A percentile compares a stretch with the other conserved stretches of the same genome.
These are phyloP conservation scores for Calocybe gangraenosa DNA, from an alignment of 768 basidiomycete species.

Conservation along the genomic window DNA sequence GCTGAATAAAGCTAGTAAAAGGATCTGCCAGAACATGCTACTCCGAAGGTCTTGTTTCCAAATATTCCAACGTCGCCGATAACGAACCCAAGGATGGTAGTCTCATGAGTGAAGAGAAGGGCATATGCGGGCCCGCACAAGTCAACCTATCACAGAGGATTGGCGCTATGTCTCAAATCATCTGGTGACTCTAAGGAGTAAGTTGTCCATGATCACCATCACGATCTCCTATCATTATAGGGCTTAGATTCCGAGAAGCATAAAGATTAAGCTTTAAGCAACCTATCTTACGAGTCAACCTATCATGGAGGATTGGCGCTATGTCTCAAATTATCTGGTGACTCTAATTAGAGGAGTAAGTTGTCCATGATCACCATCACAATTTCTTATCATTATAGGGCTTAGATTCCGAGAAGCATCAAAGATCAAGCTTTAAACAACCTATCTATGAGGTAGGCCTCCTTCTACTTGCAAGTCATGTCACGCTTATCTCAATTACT, in stretches of 20 bases:
- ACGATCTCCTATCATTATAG: slow-evolving; percentile 5
- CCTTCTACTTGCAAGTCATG: slow-evolving; percentile 5
- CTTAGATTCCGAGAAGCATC: slow-evolving; percentile 80
- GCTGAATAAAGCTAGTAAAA: slow-evolving; percentile 92
- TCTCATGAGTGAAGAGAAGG: slow-evolving; percentile 51
- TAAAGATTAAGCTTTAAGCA: slow-evolving; percentile 95
- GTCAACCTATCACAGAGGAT: slow-evolving; percentile 66
- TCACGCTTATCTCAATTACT: slow-evolving; percentile 5
- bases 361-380: not conserved
- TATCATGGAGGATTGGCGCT: slow-evolving; percentile 80
- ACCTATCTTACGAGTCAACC: slow-evolving; percentile 68
- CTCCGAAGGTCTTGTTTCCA: slow-evolving; percentile 80
- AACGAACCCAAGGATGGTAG: slow-evolving; percentile 69
- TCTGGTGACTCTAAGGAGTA: slow-evolving; percentile 94
- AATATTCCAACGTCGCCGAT: slow-evolving; percentile 52
- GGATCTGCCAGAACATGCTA: slow-evolving; percentile 89
- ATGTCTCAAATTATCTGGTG: slow-evolving; percentile 87
- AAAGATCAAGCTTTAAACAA: slow-evolving; percentile 94
- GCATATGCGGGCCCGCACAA: slow-evolving; percentile 40
- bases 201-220: slow-evolving; percentile 6
- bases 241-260: slow-evolving; percentile 71
- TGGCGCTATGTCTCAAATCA: slow-evolving; percentile 82
- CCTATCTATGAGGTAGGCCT: slow-evolving; percentile 68
- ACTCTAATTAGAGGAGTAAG: slow-evolving; percentile 88
- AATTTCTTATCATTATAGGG: slow-evolving; percentile 5